phyloP scores from a whole-genome alignment of 257 asterid genomes.

The Solanum pennellii region DNA sequence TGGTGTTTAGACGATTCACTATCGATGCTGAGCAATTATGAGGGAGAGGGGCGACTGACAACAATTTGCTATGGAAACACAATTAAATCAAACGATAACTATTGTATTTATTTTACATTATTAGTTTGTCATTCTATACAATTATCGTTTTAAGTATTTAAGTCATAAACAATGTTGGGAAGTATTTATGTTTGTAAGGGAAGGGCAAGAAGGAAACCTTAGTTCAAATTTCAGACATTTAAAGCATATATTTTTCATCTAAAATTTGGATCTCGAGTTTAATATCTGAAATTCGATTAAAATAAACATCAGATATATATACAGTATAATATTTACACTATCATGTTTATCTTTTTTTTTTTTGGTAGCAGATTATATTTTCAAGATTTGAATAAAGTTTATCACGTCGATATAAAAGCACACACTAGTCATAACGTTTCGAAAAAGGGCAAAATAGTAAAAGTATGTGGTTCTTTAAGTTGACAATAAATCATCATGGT shows the following conservation, averaged over 20 bases:
- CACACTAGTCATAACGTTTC: background rate
- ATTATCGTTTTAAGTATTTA: background rate
- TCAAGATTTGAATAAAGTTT: background rate
- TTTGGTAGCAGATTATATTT: background rate
- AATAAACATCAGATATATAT: too few species aligned
- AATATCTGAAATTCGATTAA: background rate
- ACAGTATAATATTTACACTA: background rate
- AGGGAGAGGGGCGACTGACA: too few species aligned
- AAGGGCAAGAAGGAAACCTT: background rate
- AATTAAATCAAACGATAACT: too few species aligned
- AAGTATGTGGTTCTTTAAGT: background rate
- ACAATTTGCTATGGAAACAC: too few species aligned
- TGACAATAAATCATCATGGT: background rate
- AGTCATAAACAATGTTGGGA: background rate
- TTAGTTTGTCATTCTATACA: too few species aligned
- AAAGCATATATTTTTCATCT: background rate
- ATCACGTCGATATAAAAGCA: background rate
- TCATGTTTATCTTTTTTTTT: background rate
- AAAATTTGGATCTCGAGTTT: background rate
- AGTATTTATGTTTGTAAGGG: background rate
- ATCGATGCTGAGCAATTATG: constrained; percentile 57
- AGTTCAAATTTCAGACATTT: background rate
- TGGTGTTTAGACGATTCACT: constrained; percentile 57
- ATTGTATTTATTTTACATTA: too few species aligned
- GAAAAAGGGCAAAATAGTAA: background rate